Conservation (phyloP, 192 early-diverging fungal species). For the Coemansia sp. region DNA sequence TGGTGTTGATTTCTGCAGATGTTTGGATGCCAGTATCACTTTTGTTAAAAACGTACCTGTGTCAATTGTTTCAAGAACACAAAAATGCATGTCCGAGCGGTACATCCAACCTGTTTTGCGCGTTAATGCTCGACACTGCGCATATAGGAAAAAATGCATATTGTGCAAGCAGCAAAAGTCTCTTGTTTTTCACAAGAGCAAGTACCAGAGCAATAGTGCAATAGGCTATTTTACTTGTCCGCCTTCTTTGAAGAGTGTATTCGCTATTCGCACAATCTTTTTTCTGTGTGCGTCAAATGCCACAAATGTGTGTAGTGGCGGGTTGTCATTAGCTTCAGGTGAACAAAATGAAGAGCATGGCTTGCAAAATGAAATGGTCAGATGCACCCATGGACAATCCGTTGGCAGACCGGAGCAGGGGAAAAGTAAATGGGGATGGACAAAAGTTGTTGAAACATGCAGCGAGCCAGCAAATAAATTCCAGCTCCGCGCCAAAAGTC, state of each 20-base stretch:
- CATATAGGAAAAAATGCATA: not conserved
- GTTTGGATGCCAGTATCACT: not conserved
- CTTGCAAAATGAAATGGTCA: not conserved
- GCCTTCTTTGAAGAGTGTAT: not conserved
- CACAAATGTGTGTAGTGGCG: slow-evolving; percentile 1
- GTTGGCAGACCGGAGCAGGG: slow-evolving; percentile 15
- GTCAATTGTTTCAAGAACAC: not conserved
- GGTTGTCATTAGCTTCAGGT: not conserved
- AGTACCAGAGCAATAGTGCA: slow-evolving; percentile 5
- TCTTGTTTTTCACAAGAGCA: not conserved
- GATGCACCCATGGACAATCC: slow-evolving; percentile 8
- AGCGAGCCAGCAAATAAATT: not conserved
- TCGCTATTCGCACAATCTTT: not conserved
- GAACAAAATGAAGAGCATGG: not conserved
- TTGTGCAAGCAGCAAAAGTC: not conserved
- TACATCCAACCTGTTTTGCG: not conserved
- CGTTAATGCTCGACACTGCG: not conserved
- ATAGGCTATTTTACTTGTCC: not conserved
- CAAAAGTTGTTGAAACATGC: slow-evolving; percentile 5
- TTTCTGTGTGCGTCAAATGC: not conserved
- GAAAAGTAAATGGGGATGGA: not conserved
- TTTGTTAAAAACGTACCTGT: not conserved
- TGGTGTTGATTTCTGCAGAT: not conserved
- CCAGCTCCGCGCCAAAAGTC: slow-evolving; percentile 5
- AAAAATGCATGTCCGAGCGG: not conserved